A percentile compares a stretch with the other conserved stretches of the same genome.
Evolutionary conservation across 352 stramenopile genomes (phyloP).

Genomic region (Elongisporangium anandrum): DNA sequence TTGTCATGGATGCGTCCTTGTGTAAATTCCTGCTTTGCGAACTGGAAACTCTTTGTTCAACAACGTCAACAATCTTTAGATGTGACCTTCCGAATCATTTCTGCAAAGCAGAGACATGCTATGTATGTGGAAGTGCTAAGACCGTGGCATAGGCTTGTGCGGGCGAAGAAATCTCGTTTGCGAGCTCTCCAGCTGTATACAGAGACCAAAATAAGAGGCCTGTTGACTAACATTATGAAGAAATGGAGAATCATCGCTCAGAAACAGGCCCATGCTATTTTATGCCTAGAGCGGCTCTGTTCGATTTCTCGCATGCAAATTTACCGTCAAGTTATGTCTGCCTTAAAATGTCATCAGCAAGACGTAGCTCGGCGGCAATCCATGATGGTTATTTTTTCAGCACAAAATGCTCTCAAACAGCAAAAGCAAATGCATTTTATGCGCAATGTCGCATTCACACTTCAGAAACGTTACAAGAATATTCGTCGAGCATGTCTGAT

Average conservation of each 20-base stretch:
- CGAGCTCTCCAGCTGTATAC: not conserved
- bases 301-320: not conserved
- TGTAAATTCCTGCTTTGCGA: constrained; percentile 16
- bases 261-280: not conserved
- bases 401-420: constrained; percentile 22
- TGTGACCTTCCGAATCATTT: not conserved
- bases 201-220: not conserved
- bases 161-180: not conserved
- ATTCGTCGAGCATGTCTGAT: constrained; percentile 11
- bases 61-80: constrained; percentile 5
- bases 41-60: constrained; percentile 15
- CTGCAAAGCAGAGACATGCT: not conserved
- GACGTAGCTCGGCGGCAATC: constrained; percentile 24
- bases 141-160: not conserved
- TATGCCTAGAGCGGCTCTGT: not conserved
- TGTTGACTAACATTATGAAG: not conserved
- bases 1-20: constrained; percentile 22
- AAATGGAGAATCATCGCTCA: not conserved
- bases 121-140: not conserved
- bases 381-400: constrained; percentile 23
- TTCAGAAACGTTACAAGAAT: constrained; percentile 17
- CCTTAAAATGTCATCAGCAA: constrained; percentile 8
- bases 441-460: constrained; percentile 14
- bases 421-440: constrained; percentile 26
- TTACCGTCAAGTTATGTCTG: constrained; percentile 1